Conservation (phyloP, 305 asterid genomes). For the Caryopteris hybrid region DNA sequence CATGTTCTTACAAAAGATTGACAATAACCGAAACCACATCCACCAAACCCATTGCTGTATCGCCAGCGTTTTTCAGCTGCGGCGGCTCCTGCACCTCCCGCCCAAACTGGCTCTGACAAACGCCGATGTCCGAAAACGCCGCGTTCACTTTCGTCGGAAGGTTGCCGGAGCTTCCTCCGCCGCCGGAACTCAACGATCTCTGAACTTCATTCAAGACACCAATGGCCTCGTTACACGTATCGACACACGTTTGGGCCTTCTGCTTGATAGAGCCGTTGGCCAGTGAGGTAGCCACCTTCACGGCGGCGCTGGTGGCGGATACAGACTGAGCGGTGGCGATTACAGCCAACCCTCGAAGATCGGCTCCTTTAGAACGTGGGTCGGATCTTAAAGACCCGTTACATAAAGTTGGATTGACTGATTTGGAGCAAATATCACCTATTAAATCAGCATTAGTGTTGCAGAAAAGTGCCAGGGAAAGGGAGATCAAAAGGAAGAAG, state of each 20-base stretch:
- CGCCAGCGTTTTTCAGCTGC: not conserved
- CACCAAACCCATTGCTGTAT: not conserved
- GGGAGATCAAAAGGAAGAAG: not conserved
- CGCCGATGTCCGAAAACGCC: not conserved
- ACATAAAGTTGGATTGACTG: slow-evolving; percentile 9
- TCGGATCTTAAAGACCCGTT: slow-evolving; percentile 14
- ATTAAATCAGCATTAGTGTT: slow-evolving; percentile 10
- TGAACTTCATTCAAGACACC: slow-evolving; percentile 13
- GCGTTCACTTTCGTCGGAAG: not conserved
- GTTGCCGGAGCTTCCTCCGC: not conserved
- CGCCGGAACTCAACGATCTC: too few species aligned
- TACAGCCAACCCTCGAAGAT: not conserved
- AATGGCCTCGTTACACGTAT: not conserved
- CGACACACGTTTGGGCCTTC: slow-evolving; percentile 14
- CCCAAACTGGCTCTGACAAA: slow-evolving; percentile 1
- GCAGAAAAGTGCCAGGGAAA: not conserved
- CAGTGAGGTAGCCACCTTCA: not conserved
- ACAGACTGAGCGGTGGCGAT: not conserved
- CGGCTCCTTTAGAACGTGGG: slow-evolving; percentile 9
- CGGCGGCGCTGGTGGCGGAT: not conserved
- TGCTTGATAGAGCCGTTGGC: not conserved
- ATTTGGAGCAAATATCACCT: slow-evolving; percentile 6
- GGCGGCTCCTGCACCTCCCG: not conserved
- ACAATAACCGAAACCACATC: not conserved
- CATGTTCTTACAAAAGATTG: too few species aligned